A percentile compares a stretch with the other conserved stretches of the same genome.
Evolutionary conservation across 202 grass and related monocot genomes (phyloP).

Genomic region (Digitaria exilis): DNA sequence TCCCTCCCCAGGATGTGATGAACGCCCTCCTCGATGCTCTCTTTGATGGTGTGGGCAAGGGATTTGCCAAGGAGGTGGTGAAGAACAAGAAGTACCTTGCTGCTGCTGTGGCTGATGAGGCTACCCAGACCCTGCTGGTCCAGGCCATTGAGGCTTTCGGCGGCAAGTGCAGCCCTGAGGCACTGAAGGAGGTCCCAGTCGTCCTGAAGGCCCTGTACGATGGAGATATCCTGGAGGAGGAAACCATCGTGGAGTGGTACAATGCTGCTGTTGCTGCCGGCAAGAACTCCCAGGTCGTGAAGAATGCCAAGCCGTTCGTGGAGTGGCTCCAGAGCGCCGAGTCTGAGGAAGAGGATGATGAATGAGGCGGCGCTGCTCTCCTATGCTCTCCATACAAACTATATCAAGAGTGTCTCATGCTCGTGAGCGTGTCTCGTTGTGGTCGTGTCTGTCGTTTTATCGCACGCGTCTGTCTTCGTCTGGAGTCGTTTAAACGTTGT

Average conservation of each 20-base stretch:
- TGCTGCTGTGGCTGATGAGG: conserved; percentile 57
- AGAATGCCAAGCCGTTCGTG: conserved; percentile 63
- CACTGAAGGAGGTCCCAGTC: conserved; percentile 70
- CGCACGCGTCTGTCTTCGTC: no score
- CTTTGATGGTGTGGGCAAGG: conserved; percentile 61
- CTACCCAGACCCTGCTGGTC: conserved; percentile 50
- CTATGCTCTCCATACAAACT: background rate
- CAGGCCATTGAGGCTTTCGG: conserved; percentile 56
- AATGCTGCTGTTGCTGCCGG: conserved; percentile 41
- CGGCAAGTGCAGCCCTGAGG: conserved; percentile 54
- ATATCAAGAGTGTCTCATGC: background rate
- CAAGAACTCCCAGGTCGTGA: conserved; percentile 44
- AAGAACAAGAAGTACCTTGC: conserved; percentile 72
- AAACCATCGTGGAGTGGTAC: conserved; percentile 66
- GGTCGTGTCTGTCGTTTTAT: no score
- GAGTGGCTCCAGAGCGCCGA: conserved; percentile 77
- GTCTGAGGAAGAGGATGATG: conserved; percentile 73
- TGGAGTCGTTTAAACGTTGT: no score
- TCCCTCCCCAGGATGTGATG: conserved; percentile 56
- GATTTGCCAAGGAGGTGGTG: conserved; percentile 58
- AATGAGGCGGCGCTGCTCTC: background rate
- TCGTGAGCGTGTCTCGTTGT: background rate
- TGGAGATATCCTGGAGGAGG: conserved; percentile 68
- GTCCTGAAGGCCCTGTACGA: conserved; percentile 73
- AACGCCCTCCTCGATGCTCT: conserved; percentile 60